phyloP scores from a whole-genome alignment of 2,329 filamentous ascomycete genomes.

The Colletotrichum cereale region DNA sequence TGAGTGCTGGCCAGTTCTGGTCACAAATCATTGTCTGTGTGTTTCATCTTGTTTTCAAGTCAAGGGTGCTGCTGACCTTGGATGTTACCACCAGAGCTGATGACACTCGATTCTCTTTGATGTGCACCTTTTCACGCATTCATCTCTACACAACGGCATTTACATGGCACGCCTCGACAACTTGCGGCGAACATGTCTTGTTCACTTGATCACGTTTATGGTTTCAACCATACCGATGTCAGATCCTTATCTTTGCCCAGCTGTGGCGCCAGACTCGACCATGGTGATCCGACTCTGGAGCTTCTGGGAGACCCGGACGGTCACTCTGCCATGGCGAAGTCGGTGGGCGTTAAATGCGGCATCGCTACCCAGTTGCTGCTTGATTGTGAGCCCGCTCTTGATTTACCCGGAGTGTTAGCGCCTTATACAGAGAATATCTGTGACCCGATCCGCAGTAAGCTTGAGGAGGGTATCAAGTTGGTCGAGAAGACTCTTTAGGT shows the following conservation, averaged over 20 bases:
- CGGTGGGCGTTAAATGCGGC: constrained; percentile 76
- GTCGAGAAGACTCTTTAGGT: constrained; percentile 72
- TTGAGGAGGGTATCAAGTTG: constrained; percentile 80
- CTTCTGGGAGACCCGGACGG: constrained; percentile 76
- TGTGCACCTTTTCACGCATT: background rate
- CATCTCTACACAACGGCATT: background rate
- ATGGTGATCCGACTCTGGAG: constrained; percentile 55
- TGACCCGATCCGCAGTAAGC: constrained; percentile 79
- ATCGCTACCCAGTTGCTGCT: constrained; percentile 83
- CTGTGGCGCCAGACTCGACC: background rate
- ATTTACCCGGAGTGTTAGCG: constrained; percentile 79
- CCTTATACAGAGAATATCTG: constrained; percentile 81
- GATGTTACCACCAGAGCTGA: background rate
- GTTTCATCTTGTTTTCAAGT: background rate
- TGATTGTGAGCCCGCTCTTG: constrained; percentile 72
- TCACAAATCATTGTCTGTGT: background rate
- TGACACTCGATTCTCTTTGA: background rate
- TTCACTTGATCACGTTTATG: too few species aligned
- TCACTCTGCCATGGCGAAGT: constrained; percentile 76
- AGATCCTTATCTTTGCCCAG: background rate
- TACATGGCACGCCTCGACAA: background rate
- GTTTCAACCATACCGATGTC: too few species aligned
- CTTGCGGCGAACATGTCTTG: background rate
- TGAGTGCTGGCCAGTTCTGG: background rate
- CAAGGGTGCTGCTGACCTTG: background rate